Base-by-base conservation (phyloP, 371 early-diverging fungal species). In the Mucor saturninus region DNA sequence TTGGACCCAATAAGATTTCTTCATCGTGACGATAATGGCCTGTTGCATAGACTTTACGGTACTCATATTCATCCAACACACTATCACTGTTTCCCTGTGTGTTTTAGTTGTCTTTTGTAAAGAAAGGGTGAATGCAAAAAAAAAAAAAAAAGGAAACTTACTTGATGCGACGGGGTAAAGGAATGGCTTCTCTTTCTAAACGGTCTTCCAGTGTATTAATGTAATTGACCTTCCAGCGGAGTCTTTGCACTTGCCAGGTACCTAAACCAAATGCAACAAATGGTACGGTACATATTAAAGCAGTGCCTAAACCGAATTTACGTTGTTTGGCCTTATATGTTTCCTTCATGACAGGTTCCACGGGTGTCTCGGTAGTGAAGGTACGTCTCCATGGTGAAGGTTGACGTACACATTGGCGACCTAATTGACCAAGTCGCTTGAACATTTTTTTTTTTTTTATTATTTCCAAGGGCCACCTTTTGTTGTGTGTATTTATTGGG, bases 241-340 rank as follows among this genome's bases (percentile, higher is more conserved):
- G 82, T 15, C 97, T 83, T 64, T 95, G 89, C 1, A 92, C 86
- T 74, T 97, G 97, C 96, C 97, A 97, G 13, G 86, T 87, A 1
- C 96, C 96, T 8, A 97, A 84, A 2, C 87, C 87, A 74, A 95
- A 91, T 1, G 94, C 90, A 38, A 88, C 76, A 45, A 91, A 78
- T 0, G 97, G 97, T 38, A 95, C 79, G 0, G 87, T 68, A 64
- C 74, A 86, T 66, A 75, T 76, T 21, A 65, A 66, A 62, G 62
- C 75, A 38, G 69, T 84, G 46, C 78, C 83, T 11, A 73, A 53
- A 14, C 76, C 75, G 60, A 80, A 71, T 10, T 69, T 67, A 5
- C 69, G 65, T 38, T 73, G 43, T 52, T 67, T 72, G 32, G 70
- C 49, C 56, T 60, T 59, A 13, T 72, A 72, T 3, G 51, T 52